Evolutionary conservation across 768 basidiomycete species (phyloP).

Genomic region (Serendipita vermifera): DNA sequence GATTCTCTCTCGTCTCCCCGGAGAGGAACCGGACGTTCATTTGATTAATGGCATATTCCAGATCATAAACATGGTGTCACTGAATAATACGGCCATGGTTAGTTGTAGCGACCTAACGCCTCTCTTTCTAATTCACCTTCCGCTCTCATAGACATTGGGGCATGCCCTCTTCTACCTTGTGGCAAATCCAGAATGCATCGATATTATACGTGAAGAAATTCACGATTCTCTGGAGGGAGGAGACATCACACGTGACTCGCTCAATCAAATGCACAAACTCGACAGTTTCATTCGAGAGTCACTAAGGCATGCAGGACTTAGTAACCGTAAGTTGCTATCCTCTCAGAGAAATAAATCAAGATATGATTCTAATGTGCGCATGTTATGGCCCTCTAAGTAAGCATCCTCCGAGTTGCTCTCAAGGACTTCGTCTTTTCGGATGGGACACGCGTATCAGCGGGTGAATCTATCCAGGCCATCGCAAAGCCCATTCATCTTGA

Average conservation of each 20-base stretch:
- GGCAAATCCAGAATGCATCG: conserved; percentile 19
- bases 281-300: conserved; percentile 14
- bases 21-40: not conserved
- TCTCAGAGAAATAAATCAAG: no score
- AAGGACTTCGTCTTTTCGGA: conserved; percentile 34
- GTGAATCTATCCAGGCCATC: conserved; percentile 25
- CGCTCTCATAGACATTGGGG: conserved; percentile 25
- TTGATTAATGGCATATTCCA: not conserved
- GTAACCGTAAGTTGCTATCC: not conserved
- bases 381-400: no score
- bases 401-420: conserved; percentile 25
- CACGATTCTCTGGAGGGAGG: not conserved
- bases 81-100: not conserved
- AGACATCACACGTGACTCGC: not conserved
- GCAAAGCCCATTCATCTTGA: conserved; percentile 27
- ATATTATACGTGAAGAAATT: conserved; percentile 8
- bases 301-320: conserved; percentile 6
- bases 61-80: not conserved
- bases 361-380: no score
- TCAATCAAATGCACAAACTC: conserved; percentile 9
- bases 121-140: no score
- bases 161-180: conserved; percentile 28
- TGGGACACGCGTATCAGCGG: conserved; percentile 30
- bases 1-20: not conserved
- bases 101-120: no score